These are phyloP conservation scores for Tremella mesenterica DNA, from an alignment of 768 basidiomycete genomes.

Conservation along the genomic window DNA sequence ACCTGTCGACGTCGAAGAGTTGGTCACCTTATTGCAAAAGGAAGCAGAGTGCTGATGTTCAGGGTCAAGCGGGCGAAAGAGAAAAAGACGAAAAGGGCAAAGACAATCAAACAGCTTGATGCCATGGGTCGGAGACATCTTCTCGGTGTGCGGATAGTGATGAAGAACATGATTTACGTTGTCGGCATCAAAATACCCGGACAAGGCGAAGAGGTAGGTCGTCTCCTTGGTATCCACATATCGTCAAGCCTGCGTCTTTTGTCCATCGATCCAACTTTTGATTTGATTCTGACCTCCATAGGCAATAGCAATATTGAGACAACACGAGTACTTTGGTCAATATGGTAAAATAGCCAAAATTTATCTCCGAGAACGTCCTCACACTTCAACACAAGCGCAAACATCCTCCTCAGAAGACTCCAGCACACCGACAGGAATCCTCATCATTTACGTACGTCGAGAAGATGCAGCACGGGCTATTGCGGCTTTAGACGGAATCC, in stretches of 20 bases:
- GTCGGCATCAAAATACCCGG: slow-evolving; percentile 88
- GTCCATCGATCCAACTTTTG: too few relatives aligned
- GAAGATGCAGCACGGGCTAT: slow-evolving; percentile 94
- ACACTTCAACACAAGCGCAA: slow-evolving; percentile 53
- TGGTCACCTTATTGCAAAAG: slow-evolving; percentile 43
- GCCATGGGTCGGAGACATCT: slow-evolving; percentile 71
- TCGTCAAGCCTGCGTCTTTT: not conserved
- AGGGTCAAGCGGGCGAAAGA: slow-evolving; percentile 92
- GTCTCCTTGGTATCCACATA: not conserved
- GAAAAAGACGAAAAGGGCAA: slow-evolving; percentile 88
- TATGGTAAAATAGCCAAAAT: slow-evolving; percentile 98
- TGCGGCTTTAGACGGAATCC: slow-evolving; percentile 79
- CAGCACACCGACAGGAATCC: slow-evolving; percentile 57
- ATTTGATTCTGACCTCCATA: too few relatives aligned
- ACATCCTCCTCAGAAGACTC: slow-evolving; percentile 50
- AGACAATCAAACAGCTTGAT: slow-evolving; percentile 91
- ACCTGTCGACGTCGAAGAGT: slow-evolving; percentile 92
- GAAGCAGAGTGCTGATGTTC: too few relatives aligned
- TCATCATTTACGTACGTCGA: slow-evolving; percentile 87
- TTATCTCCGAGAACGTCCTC: slow-evolving; percentile 77
- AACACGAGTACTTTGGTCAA: slow-evolving; percentile 94
- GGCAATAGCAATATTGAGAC: slow-evolving; percentile 86
- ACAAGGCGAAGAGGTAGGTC: slow-evolving; percentile 86
- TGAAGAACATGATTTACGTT: slow-evolving; percentile 91
- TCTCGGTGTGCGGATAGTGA: slow-evolving; percentile 90